Evolutionary conservation across 345 rosid species (phyloP).

Genomic region (Salix suchowensis): DNA sequence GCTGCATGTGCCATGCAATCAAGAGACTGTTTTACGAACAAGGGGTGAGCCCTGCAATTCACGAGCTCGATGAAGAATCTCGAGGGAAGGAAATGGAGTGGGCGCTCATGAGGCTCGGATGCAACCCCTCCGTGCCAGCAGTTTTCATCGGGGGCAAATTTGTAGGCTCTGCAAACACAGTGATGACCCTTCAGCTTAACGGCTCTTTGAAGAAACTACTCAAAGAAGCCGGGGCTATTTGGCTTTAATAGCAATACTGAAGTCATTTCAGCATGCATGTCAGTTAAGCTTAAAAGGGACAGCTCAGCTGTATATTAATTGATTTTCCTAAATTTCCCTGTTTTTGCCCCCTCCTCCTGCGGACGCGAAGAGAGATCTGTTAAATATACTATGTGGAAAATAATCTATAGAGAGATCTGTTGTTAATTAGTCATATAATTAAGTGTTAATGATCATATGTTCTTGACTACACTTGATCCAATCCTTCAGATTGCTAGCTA

Average conservation of each 20-base stretch:
- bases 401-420: neutral
- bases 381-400: neutral
- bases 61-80: slow-evolving; percentile 74
- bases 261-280: neutral
- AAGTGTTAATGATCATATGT: too few relatives aligned
- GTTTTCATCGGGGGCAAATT: slow-evolving; percentile 88
- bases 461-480: too few relatives aligned
- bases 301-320: neutral
- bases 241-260: slow-evolving; percentile 49
- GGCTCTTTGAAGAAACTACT: slow-evolving; percentile 79
- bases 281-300: too few relatives aligned
- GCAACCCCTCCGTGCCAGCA: slow-evolving; percentile 75
- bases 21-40: slow-evolving; percentile 85
- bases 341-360: neutral
- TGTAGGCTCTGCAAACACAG: slow-evolving; percentile 68
- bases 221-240: slow-evolving; percentile 78
- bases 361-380: neutral
- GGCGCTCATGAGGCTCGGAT: slow-evolving; percentile 67
- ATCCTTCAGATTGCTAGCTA: too few relatives aligned
- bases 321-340: neutral
- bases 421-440: neutral
- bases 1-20: slow-evolving; percentile 91
- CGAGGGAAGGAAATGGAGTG: slow-evolving; percentile 72
- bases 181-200: slow-evolving; percentile 88
- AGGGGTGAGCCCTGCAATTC: slow-evolving; percentile 74